These are phyloP conservation scores for Calonectria hongkongensis DNA, from an alignment of 2,329 filamentous ascomycete genomes.

Conservation along the genomic window DNA sequence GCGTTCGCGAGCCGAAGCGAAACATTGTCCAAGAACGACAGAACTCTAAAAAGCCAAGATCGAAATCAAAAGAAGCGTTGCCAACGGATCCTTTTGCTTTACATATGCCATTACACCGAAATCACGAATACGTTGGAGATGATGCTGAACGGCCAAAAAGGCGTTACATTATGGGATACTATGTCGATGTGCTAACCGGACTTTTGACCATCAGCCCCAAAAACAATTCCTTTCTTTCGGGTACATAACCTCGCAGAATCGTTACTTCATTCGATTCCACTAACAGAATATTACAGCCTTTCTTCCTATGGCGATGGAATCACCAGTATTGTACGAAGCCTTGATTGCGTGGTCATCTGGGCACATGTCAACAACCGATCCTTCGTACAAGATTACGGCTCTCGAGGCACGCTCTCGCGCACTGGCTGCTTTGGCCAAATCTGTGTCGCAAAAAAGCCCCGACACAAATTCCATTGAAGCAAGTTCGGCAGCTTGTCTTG, in stretches of 20 bases:
- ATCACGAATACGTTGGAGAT: background rate
- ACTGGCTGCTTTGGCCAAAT: background rate
- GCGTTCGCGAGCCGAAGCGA: slow-evolving; percentile 13
- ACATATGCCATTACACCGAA: background rate
- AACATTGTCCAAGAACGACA: slow-evolving; percentile 11
- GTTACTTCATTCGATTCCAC: background rate
- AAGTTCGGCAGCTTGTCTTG: slow-evolving; percentile 21
- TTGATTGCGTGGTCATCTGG: slow-evolving; percentile 27
- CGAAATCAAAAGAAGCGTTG: background rate
- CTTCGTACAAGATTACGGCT: background rate
- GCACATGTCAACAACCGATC: slow-evolving; percentile 21
- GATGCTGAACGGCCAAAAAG: background rate
- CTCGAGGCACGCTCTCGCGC: slow-evolving; percentile 26
- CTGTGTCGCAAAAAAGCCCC: background rate
- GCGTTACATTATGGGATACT: slow-evolving; percentile 25
- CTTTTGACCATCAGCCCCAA: slow-evolving; percentile 16
- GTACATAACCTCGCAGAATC: background rate
- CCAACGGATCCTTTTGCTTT: background rate
- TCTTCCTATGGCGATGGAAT: slow-evolving; percentile 37
- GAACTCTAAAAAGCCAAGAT: background rate
- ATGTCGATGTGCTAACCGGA: slow-evolving; percentile 16
- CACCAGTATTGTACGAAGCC: slow-evolving; percentile 9
- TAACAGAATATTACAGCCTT: background rate
- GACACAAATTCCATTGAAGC: slow-evolving; percentile 6
- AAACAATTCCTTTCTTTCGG: slow-evolving; percentile 32